phyloP scores from a whole-genome alignment of 2,329 filamentous ascomycete genomes.

The Triangularia verruculosa region DNA sequence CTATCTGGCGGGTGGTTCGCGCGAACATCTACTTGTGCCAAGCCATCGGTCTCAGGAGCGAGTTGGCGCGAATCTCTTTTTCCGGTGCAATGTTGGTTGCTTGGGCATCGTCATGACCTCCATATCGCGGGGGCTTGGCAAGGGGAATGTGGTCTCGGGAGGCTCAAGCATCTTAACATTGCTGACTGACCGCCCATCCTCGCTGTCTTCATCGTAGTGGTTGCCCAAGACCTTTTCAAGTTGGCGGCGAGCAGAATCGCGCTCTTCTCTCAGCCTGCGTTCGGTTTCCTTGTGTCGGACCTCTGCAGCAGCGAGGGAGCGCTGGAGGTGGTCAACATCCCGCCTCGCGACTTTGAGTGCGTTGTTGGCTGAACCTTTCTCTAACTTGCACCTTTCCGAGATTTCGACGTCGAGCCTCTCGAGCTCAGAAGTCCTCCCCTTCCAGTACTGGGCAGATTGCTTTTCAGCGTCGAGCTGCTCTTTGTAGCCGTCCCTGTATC shows the following conservation, averaged over 20 bases:
- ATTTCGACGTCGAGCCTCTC: not conserved
- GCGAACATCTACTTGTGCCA: too few species aligned
- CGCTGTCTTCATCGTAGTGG: not conserved
- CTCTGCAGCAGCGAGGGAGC: not conserved
- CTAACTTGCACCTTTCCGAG: not conserved
- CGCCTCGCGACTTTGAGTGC: not conserved
- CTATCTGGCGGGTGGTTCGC: too few species aligned
- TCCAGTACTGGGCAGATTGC: not conserved
- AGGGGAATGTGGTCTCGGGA: too few species aligned
- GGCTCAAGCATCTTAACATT: not conserved
- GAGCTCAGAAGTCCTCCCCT: not conserved
- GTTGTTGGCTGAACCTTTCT: not conserved
- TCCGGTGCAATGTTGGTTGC: too few species aligned
- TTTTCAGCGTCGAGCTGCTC: not conserved
- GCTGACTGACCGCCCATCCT: not conserved
- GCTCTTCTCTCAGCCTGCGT: not conserved
- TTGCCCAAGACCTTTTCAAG: not conserved
- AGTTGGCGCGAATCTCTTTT: too few species aligned
- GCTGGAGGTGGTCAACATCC: not conserved
- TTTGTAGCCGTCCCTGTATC: not conserved
- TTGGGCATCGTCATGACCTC: too few species aligned
- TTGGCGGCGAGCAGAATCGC: not conserved
- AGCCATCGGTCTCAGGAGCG: too few species aligned
- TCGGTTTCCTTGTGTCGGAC: not conserved
- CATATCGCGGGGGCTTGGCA: too few species aligned